Percentiles rank a stretch among this genome's conserved stretches.
Conservation (phyloP, 208 protist genomes). For the Leishmania lainsoni region DNA sequence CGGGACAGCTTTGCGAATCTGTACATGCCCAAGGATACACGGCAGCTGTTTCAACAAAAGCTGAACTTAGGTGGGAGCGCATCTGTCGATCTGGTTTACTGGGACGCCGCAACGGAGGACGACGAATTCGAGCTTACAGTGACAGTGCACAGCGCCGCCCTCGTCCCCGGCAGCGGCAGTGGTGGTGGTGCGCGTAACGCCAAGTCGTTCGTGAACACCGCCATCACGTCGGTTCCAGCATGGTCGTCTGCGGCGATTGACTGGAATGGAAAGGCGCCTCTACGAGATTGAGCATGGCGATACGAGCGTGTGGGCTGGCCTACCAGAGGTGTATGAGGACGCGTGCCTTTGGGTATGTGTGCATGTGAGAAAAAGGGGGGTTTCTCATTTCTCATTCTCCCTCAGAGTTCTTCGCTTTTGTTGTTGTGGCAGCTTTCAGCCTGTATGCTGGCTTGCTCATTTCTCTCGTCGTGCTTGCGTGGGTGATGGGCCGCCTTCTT, state of each 20-base stretch:
- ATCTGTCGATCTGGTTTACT: slow-evolving; percentile 68
- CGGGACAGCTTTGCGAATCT: slow-evolving; percentile 60
- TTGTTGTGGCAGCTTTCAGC: neutral
- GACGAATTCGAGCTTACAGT: slow-evolving; percentile 61
- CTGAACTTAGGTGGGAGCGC: slow-evolving; percentile 42
- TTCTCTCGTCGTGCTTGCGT: slow-evolving; percentile 3
- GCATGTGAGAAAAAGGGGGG: too few species aligned
- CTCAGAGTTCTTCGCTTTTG: neutral
- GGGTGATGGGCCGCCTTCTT: neutral
- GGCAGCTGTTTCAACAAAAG: slow-evolving; percentile 60
- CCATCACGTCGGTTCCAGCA: slow-evolving; percentile 54
- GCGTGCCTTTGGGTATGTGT: neutral
- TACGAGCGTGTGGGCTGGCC: neutral
- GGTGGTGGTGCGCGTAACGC: slow-evolving; percentile 18
- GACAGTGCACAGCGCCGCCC: slow-evolving; percentile 26
- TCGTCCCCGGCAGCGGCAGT: slow-evolving; percentile 6
- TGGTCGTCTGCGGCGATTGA: slow-evolving; percentile 58
- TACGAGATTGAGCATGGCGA: slow-evolving; percentile 26
- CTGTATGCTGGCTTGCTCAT: slow-evolving; percentile 8
- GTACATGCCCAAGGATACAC: slow-evolving; percentile 76
- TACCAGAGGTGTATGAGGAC: neutral
- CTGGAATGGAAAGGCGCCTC: slow-evolving; percentile 66
- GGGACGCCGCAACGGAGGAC: slow-evolving; percentile 57
- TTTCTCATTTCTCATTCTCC: neutral
- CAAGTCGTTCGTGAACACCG: slow-evolving; percentile 53